Base-by-base conservation (phyloP, 2,329 filamentous ascomycete species). In the Myriosclerotinia duriaeana region DNA sequence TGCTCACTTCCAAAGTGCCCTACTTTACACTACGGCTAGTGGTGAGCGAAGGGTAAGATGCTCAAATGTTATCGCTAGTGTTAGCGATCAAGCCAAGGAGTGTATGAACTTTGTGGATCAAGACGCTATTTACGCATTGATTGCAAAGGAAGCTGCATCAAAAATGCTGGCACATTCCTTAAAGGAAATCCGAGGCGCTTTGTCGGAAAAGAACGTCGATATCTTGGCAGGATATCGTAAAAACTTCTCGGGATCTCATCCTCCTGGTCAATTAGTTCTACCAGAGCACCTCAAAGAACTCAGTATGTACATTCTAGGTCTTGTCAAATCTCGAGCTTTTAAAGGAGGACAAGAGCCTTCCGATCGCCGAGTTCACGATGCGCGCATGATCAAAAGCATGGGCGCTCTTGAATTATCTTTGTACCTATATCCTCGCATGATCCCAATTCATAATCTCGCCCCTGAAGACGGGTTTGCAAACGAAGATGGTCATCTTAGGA, bases 271-370 rank as follows among this genome's bases (percentile, higher is more conserved):
- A 78, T 86, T 99, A 40, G 93, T 99, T 40, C 87, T 99, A 79
- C 95, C 95, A 0, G 95, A 99, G 79, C 91, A 94, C 71, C 85
- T 99, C 40, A 98, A 98, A 77, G 95, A 99, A 77, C 93, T 97
- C 74, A 88, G 90, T 74, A 98, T 99, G 93, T 98, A 95, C 78
- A 91, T 96, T 79, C 87, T 99, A 12, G 89, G 91, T 58, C 81
- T 98, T 70, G 80, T 96, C 76, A 99, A 99, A 78, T 93, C 87
- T 66, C 88, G 95, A 67, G 93, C 94, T 3, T 93, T 98, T 81
- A 98, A 98, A 81, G 91, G 91, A 62, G 94, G 94, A 67, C 88
- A 89, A 71, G 95, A 99, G 78, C 91, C 92, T 46, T 92, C 91
- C 12, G 95, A 99, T 78, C 88, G 95, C 69, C 86, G 95, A 69